These are phyloP conservation scores for Tuctoria greenei DNA, from an alignment of 176 grass and related monocot species.

Conservation along the genomic window DNA sequence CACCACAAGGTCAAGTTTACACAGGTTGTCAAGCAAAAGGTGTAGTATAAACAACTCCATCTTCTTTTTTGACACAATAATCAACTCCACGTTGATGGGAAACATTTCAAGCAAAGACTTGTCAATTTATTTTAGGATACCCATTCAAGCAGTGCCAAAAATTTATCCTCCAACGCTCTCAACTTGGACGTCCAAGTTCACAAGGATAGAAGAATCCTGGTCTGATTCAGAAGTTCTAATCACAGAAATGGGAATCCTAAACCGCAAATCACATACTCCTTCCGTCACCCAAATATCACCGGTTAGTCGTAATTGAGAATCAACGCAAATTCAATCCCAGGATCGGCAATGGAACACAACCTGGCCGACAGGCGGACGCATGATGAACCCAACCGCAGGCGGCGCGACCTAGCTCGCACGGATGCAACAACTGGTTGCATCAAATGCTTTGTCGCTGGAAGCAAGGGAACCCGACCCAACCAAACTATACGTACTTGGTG, in stretches of 20 bases:
- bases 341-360: background rate
- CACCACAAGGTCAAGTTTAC: background rate
- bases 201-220: background rate
- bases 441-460: background rate
- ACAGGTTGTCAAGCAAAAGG: background rate
- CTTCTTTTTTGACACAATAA: background rate
- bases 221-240: background rate
- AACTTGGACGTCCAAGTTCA: background rate
- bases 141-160: background rate
- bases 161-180: background rate
- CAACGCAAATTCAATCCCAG: background rate
- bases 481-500: slow-evolving; percentile 35
- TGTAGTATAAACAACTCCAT: background rate
- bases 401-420: background rate
- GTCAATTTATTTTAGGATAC: background rate
- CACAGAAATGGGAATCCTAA: background rate
- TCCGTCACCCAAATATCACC: no score
- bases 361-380: background rate
- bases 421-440: background rate
- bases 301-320: no score
- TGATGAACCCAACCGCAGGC: background rate
- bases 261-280: background rate
- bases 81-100: background rate
- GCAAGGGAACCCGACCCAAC: background rate
- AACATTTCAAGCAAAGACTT: background rate